Evolutionary conservation across 306 rosid genomes (phyloP), one percentile per base, ranked within the genome.

Genomic region (Erythrophleum fordii): DNA sequence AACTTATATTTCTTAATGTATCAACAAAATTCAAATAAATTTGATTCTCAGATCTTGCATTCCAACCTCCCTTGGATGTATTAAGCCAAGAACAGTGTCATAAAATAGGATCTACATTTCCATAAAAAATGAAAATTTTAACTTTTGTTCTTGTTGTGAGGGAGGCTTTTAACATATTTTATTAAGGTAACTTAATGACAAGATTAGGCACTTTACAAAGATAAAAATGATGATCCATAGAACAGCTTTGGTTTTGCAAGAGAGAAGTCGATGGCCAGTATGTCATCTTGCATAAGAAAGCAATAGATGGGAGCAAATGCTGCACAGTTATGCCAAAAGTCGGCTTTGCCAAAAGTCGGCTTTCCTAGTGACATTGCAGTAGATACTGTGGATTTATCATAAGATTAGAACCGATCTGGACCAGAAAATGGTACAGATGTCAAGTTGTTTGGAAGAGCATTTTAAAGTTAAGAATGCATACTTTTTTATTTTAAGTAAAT

Each of bases 351-450:
- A 56, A 22, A 26, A 56, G 31, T 23, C 20, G 62, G 29, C 29
- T 56, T 56, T 56, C 31, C 29, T 23, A 59, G 51, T 59, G 18
- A 59, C 66, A 59, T 1, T 59, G 66, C 37, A 59, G 34, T 13
- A 11, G 4, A 23, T 5, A 13, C 51, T 39, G 41, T 29, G 39
- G 31, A 56, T 16, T 49, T 11, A 73, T 35, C 14, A 53, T 8
- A 42, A 73, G 18, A 75, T 44, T 25, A 60, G 22, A 67, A 75
- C 69, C 58, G 44, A 42, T 59, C 45, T 44, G 79, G 53, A 67
- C 3, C 72, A 67, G 41, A 67, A 45, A 64, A 60, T 4, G 71
- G 71, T 44, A 17, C 10, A 18, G 35, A 60, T 60, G 70, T 61
- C 60, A 59, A 75, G 18, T 59, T 22, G 16, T 56, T 11, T 56